Evolutionary conservation across 75 land plant species (phyloP), one percentile per base, ranked within the genome.

Genomic region (Azolla pinnata): DNA sequence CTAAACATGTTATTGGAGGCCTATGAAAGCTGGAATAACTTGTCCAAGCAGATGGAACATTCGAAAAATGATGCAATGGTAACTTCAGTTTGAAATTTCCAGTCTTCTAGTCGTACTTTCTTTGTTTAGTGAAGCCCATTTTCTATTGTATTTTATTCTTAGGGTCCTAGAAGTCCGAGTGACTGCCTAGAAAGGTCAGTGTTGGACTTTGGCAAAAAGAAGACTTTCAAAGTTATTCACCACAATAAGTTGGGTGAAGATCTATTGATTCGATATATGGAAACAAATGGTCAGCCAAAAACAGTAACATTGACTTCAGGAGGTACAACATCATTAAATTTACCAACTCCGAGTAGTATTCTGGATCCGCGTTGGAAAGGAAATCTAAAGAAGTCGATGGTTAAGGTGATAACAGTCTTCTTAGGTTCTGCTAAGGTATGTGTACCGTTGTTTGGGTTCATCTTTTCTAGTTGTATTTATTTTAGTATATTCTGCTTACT

Each of bases 221-320:
- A 64, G 42, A 60, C 61, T n/a, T 84, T 68, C 51, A 70, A 62
- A 29, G 75, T 89, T 4, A 62, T 89, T 42, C 83, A 79, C 28
- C 83, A 81, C 44, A 95, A 95, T 57, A 84, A 75, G 63, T 81
- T 95, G 60, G 99, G 96, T 54, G 82, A 78, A 60, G 86, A 83
- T 35, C 78, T 95, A 40, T 83, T 66, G 31, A 67, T 89, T 23
- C 70, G 88, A 66, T 75, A 75, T 44, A 35, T 63, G 62, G 88
- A 86, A 53, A 32, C 50, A 4, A 63, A 66, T 20, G 74, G 86
- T 14, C 54, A 71, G n/a, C 26, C 67, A 5, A 73, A 63, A 47
- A 63, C 86, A 34, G 52, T 77, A n/a, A 38, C 63, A 49, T 60
- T 95, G 73, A 83, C 79, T 33, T 71, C 96, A 23, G 90, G 85